These are phyloP conservation scores for Panicum hallii DNA, from an alignment of 202 grass and related monocot genomes.

Conservation along the genomic window DNA sequence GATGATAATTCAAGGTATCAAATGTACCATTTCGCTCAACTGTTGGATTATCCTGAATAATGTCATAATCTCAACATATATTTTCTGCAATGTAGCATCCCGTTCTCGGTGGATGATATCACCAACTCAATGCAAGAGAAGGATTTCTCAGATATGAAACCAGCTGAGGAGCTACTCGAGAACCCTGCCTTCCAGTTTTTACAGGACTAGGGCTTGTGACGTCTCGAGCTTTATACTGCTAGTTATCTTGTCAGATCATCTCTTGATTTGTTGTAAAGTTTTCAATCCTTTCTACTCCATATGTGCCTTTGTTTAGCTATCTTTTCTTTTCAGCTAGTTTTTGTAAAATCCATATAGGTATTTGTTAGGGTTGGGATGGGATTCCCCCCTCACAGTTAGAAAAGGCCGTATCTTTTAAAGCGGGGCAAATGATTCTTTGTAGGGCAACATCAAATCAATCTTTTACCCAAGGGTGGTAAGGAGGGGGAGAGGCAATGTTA, in stretches of 20 bases:
- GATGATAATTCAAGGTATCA: slow-evolving; percentile 92
- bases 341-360: slow-evolving; percentile 77
- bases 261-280: slow-evolving; percentile 76
- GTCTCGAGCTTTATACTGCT: slow-evolving; percentile 51
- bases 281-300: slow-evolving; percentile 54
- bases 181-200: slow-evolving; percentile 98
- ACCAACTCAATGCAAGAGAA: slow-evolving; percentile 83
- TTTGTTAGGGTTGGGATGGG: slow-evolving; percentile 68
- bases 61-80: not conserved
- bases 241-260: slow-evolving; percentile 63
- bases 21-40: not conserved
- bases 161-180: slow-evolving; percentile 84
- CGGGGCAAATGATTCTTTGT: slow-evolving; percentile 70
- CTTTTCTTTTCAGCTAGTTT: slow-evolving; percentile 50
- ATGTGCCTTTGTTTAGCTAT: slow-evolving; percentile 43
- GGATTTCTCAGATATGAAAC: slow-evolving; percentile 82
- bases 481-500: slow-evolving; percentile 34
- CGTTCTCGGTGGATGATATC: slow-evolving; percentile 98
- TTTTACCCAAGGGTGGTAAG: slow-evolving; percentile 62
- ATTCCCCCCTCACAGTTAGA: slow-evolving; percentile 57
- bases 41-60: not conserved
- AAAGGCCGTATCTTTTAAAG: slow-evolving; percentile 58
- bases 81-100: slow-evolving; percentile 72
- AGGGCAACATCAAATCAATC: slow-evolving; percentile 46
- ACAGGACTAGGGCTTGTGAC: slow-evolving; percentile 73